Percentiles rank a stretch among this genome's conserved stretches.
phyloP scores from a whole-genome alignment of 2,329 filamentous ascomycete genomes.

The Hypoxylon sp. region DNA sequence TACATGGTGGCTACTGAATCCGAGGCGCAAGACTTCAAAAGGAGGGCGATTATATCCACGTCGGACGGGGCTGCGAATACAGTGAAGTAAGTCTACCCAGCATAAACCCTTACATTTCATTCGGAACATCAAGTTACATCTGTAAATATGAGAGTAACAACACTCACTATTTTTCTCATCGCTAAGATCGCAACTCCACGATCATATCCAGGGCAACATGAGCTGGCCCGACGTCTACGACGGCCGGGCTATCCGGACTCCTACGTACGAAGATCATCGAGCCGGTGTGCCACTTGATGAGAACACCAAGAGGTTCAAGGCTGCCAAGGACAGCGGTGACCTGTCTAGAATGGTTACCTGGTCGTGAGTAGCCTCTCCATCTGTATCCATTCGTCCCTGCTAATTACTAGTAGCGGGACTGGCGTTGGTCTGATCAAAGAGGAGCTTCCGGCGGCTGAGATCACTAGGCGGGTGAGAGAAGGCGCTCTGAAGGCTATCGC shows the following conservation, averaged over 20 bases:
- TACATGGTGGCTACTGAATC: slow-evolving; percentile 55
- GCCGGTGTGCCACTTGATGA: slow-evolving; percentile 48
- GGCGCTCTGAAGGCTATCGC: slow-evolving; percentile 45
- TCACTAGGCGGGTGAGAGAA: slow-evolving; percentile 47
- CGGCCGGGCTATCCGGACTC: slow-evolving; percentile 49
- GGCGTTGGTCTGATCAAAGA: slow-evolving; percentile 48
- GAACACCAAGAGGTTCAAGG: slow-evolving; percentile 45
- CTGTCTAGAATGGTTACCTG: slow-evolving; percentile 49
- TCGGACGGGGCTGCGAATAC: slow-evolving; percentile 53
- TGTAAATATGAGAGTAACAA: background rate
- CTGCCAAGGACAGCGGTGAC: slow-evolving; percentile 45
- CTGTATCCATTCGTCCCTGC: background rate
- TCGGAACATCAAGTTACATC: too few species aligned
- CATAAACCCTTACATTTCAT: background rate
- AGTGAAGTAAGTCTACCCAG: slow-evolving; percentile 49
- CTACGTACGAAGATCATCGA: slow-evolving; percentile 44
- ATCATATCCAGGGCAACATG: slow-evolving; percentile 49
- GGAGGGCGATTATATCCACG: slow-evolving; percentile 50
- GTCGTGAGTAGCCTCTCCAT: slow-evolving; percentile 48
- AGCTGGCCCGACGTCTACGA: slow-evolving; percentile 51
- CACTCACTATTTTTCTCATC: background rate
- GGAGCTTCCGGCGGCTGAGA: slow-evolving; percentile 48
- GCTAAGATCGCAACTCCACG: slow-evolving; percentile 50
- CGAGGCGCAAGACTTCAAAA: slow-evolving; percentile 50
- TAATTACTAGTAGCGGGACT: slow-evolving; percentile 43